Conservation (phyloP, 768 basidiomycete genomes). For the Kwoniella sp. region DNA sequence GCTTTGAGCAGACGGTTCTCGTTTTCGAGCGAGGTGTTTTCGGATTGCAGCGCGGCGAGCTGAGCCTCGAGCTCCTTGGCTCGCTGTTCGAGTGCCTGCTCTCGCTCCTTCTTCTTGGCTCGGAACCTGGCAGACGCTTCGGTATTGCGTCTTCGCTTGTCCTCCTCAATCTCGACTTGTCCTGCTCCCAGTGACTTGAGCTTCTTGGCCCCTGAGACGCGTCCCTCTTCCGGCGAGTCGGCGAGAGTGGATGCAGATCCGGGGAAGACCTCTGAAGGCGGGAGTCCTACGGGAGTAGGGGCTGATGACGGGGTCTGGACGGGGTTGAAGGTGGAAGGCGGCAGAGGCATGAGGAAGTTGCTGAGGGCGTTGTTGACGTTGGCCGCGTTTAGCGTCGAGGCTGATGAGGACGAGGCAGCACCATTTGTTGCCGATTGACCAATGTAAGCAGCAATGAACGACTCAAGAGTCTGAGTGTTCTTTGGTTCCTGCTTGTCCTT, state of each 20-base stretch:
- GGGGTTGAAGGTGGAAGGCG: conserved; percentile 4
- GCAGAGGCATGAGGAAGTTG: conserved; percentile 19
- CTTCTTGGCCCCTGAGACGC: conserved; percentile 32
- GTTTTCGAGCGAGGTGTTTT: conserved; percentile 39
- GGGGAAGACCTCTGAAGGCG: conserved; percentile 16
- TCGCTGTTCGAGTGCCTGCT: conserved; percentile 42
- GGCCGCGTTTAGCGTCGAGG: conserved; percentile 1
- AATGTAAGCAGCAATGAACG: conserved; percentile 37
- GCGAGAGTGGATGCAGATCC: conserved; percentile 11
- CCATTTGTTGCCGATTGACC: conserved; percentile 16
- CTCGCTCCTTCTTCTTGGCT: conserved; percentile 50
- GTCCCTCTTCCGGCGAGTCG: conserved; percentile 21
- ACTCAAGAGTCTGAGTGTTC: conserved; percentile 28
- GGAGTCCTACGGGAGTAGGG: conserved; percentile 19
- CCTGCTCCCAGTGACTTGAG: conserved; percentile 38
- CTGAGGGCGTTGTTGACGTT: not conserved
- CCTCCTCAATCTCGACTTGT: conserved; percentile 39
- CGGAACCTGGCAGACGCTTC: conserved; percentile 48
- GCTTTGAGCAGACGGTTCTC: conserved; percentile 41
- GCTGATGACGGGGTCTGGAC: conserved; percentile 10
- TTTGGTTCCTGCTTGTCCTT: not conserved
- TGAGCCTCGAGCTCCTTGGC: conserved; percentile 42
- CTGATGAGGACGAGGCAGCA: conserved; percentile 2
- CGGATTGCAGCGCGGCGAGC: conserved; percentile 28
- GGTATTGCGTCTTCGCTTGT: conserved; percentile 49